A percentile compares a stretch with the other conserved stretches of the same genome.
Evolutionary conservation across 352 stramenopile genomes (phyloP).

Genomic region (Phytopythium delawarense): DNA sequence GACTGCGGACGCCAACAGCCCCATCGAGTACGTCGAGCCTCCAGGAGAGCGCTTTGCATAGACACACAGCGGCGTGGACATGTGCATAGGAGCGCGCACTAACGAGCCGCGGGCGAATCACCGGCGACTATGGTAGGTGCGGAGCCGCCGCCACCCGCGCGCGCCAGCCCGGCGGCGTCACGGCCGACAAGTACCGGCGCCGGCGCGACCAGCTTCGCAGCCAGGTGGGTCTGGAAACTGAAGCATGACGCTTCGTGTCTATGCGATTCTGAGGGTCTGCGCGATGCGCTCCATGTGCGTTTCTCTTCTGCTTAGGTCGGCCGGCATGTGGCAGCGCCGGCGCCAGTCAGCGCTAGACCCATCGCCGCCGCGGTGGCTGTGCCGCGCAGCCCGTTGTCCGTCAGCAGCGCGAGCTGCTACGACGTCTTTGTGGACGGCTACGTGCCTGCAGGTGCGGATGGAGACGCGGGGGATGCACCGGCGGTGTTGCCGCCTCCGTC

Average conservation of each 20-base stretch:
- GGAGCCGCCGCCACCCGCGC: slow-evolving; percentile 3
- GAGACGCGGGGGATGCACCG: not conserved
- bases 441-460: not conserved
- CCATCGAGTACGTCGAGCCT: slow-evolving; percentile 3
- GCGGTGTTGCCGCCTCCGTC: not conserved
- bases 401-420: slow-evolving; percentile 14
- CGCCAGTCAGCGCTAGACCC: not conserved
- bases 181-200: slow-evolving; percentile 27
- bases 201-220: slow-evolving; percentile 32
- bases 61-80: slow-evolving; percentile 2
- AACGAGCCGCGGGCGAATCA: slow-evolving; percentile 2
- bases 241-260: slow-evolving; percentile 1
- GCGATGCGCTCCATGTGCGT: not conserved
- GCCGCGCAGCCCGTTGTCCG: slow-evolving; percentile 12
- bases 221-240: not conserved
- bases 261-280: slow-evolving; percentile 4
- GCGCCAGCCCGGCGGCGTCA: slow-evolving; percentile 25
- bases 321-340: not conserved
- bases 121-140: slow-evolving; percentile 13
- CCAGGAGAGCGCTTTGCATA: not conserved
- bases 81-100: slow-evolving; percentile 3
- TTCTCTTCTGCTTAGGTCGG: slow-evolving; percentile 4
- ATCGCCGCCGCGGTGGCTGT: not conserved
- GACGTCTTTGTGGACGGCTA: slow-evolving; percentile 36
- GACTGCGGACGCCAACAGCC: slow-evolving; percentile 4